phyloP scores from a whole-genome alignment of 164 flowering plant genomes.

The Vitis amurensis region DNA sequence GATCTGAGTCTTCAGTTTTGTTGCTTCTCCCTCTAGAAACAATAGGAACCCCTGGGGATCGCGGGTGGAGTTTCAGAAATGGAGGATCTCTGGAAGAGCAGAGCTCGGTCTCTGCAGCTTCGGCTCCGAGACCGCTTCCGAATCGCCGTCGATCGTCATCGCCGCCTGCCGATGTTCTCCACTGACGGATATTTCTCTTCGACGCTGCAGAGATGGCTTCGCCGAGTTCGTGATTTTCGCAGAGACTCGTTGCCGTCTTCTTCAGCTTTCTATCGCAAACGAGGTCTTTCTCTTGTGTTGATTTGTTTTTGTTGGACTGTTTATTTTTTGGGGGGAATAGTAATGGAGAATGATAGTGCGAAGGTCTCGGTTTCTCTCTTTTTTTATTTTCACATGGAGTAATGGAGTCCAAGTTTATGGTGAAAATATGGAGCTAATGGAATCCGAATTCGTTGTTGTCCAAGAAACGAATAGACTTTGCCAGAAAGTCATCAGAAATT shows the following conservation, averaged over 20 bases:
- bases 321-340: not conserved
- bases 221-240: conserved; percentile 55
- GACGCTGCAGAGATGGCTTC: conserved; percentile 51
- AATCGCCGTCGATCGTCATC: conserved; percentile 70
- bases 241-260: conserved; percentile 54
- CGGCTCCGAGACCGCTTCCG: conserved; percentile 70
- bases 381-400: too few relatives aligned
- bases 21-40: not conserved
- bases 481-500: too few relatives aligned
- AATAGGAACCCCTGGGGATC: conserved; percentile 12
- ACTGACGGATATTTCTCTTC: conserved; percentile 51
- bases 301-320: not conserved
- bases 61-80: conserved; percentile 25
- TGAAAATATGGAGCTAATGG: too few relatives aligned
- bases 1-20: not conserved
- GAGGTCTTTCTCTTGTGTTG: conserved; percentile 33
- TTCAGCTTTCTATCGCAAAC: conserved; percentile 62
- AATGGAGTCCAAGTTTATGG: too few relatives aligned
- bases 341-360: too few relatives aligned
- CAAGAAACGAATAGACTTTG: too few relatives aligned
- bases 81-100: conserved; percentile 58
- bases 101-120: conserved; percentile 52
- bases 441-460: too few relatives aligned
- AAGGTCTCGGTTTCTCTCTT: not conserved
- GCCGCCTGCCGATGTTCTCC: conserved; percentile 30